Percentiles rank a stretch among this genome's conserved stretches.
phyloP scores from a whole-genome alignment of 768 basidiomycete genomes.

The Calvatia gigantea region DNA sequence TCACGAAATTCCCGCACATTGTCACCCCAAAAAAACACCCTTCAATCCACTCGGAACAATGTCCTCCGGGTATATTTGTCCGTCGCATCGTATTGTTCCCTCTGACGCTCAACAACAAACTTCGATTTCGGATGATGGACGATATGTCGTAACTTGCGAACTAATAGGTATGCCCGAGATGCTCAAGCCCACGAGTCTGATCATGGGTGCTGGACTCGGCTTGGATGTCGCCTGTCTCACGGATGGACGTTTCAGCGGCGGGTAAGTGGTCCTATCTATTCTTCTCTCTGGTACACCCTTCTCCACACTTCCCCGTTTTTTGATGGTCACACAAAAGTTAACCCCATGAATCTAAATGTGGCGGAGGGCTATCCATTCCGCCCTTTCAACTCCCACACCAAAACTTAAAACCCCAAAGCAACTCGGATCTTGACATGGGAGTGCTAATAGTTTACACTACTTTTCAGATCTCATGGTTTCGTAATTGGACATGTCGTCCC shows the following conservation, averaged over 20 bases:
- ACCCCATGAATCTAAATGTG: too few species aligned
- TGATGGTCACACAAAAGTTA: too few species aligned
- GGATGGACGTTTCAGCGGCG: conserved; percentile 97
- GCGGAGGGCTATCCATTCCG: not conserved
- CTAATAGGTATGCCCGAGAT: conserved; percentile 96
- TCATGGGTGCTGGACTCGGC: conserved; percentile 98
- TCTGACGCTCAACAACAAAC: not conserved
- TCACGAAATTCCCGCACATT: not conserved
- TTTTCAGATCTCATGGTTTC: conserved; percentile 88
- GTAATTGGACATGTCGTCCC: conserved; percentile 96
- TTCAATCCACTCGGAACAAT: too few species aligned
- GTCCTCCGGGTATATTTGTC: too few species aligned
- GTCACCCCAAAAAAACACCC: too few species aligned
- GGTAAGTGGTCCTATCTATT: conserved; percentile 50
- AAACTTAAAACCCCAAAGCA: not conserved
- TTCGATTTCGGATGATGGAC: not conserved
- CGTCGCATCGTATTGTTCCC: too few species aligned
- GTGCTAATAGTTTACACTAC: not conserved
- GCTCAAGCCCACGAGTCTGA: conserved; percentile 95
- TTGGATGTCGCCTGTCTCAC: conserved; percentile 95
- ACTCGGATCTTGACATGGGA: not conserved
- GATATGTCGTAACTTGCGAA: conserved; percentile 2
- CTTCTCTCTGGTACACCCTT: conserved; percentile 12
- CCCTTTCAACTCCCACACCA: not conserved
- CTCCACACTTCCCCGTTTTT: conserved; percentile 5